Conservation (phyloP, 495 filamentous ascomycete genomes). For the Penicillium antarcticum region DNA sequence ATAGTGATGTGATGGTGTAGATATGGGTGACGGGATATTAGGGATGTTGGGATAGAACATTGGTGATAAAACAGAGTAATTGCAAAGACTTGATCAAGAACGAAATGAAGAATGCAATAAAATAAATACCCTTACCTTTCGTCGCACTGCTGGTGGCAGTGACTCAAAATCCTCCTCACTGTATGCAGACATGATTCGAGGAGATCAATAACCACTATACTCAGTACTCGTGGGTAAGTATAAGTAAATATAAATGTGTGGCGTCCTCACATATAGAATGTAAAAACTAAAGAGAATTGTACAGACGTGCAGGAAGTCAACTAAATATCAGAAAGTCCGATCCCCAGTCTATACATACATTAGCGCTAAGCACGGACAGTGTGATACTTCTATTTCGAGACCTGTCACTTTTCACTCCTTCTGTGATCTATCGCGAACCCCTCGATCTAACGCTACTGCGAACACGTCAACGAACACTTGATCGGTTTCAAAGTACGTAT, state of each 20-base stretch:
- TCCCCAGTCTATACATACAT: constrained; percentile 7
- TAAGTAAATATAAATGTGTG: neutral
- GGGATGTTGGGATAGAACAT: too few species aligned
- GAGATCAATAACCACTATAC: constrained; percentile 1
- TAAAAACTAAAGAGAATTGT: neutral
- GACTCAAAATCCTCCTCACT: constrained; percentile 30
- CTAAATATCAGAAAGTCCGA: neutral
- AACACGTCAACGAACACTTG: neutral
- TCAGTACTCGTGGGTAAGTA: neutral
- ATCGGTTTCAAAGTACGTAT: neutral
- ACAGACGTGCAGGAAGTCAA: neutral
- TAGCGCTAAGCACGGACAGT: constrained; percentile 18
- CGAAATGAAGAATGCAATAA: neutral
- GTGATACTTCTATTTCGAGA: constrained; percentile 23
- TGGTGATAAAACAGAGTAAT: neutral
- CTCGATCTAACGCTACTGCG: constrained; percentile 1
- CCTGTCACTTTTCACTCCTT: constrained; percentile 15
- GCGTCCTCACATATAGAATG: neutral
- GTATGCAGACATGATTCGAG: constrained; percentile 2
- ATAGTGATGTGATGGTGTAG: neutral
- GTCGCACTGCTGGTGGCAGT: constrained; percentile 32
- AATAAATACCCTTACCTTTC: constrained; percentile 29
- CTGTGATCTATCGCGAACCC: constrained; percentile 1
- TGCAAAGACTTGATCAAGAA: neutral
- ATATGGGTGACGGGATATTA: too few species aligned